These are phyloP conservation scores for Psidium guajava DNA, from an alignment of 345 rosid genomes.

Conservation along the genomic window DNA sequence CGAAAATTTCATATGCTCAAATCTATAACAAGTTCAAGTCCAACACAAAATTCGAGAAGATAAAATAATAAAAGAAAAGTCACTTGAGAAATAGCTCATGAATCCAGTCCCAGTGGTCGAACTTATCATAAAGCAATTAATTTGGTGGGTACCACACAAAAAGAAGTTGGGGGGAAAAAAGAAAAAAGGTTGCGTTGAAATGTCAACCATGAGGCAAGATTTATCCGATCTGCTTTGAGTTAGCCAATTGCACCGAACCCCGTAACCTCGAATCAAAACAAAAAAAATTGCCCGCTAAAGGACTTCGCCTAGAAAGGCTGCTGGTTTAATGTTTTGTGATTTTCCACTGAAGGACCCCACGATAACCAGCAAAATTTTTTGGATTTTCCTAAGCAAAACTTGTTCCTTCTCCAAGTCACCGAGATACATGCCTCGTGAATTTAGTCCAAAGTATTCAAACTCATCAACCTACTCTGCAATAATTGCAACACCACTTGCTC, in stretches of 20 bases:
- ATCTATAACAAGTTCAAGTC: not conserved
- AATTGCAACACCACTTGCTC: not conserved
- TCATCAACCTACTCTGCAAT: not conserved
- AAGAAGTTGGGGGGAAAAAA: not conserved
- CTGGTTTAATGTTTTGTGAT: not conserved
- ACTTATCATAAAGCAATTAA: not conserved
- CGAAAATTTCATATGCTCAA: too few species aligned
- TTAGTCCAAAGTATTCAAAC: not conserved
- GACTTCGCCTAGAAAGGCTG: not conserved
- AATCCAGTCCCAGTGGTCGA: not conserved
- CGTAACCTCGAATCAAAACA: not conserved
- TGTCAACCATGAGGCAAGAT: not conserved
- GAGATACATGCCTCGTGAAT: not conserved
- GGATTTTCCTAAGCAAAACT: not conserved
- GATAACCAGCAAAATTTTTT: not conserved
- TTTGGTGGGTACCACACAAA: not conserved
- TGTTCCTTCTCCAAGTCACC: not conserved
- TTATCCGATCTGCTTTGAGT: not conserved
- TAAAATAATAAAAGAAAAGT: not conserved
- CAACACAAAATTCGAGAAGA: not conserved
- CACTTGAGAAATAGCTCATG: not conserved
- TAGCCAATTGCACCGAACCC: not conserved
- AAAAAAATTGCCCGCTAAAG: not conserved
- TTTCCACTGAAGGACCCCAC: not conserved
- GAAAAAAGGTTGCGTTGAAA: not conserved